Evolutionary conservation across 202 grass and related monocot species (phyloP).

Genomic region (Setaria italica): DNA sequence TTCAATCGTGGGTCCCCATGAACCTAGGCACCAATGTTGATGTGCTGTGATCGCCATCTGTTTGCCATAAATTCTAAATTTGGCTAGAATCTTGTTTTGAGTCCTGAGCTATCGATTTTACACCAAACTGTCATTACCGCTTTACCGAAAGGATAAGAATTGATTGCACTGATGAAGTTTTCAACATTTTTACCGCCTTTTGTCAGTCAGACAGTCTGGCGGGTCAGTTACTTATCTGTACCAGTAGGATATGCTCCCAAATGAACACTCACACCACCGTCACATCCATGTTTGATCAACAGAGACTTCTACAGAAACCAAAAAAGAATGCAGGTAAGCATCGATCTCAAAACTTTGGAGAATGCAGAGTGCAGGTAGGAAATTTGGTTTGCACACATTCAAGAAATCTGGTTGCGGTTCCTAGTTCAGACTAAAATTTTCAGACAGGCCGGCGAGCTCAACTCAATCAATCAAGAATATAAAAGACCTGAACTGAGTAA

Average conservation of each 20-base stretch:
- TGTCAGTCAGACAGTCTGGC: not conserved
- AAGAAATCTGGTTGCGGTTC: too few relatives aligned
- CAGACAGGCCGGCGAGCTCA: not conserved
- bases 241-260: not conserved
- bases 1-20: too few relatives aligned
- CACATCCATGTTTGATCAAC: not conserved
- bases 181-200: too few relatives aligned
- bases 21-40: too few relatives aligned
- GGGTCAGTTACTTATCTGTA: not conserved
- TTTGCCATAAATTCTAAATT: too few relatives aligned
- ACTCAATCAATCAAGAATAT: not conserved
- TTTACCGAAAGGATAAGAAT: too few relatives aligned
- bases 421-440: not conserved
- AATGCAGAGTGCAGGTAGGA: not conserved
- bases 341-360: not conserved
- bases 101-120: too few relatives aligned
- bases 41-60: too few relatives aligned
- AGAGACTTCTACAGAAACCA: not conserved
- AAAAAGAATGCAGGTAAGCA: not conserved
- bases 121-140: too few relatives aligned
- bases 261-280: not conserved
- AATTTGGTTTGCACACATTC: not conserved
- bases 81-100: too few relatives aligned
- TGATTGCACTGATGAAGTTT: too few relatives aligned
- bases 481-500: not conserved